Percentiles rank a stretch among this genome's conserved stretches.
phyloP scores from a whole-genome alignment of 139 green algal genomes.

The Volvox reticuliferus region DNA sequence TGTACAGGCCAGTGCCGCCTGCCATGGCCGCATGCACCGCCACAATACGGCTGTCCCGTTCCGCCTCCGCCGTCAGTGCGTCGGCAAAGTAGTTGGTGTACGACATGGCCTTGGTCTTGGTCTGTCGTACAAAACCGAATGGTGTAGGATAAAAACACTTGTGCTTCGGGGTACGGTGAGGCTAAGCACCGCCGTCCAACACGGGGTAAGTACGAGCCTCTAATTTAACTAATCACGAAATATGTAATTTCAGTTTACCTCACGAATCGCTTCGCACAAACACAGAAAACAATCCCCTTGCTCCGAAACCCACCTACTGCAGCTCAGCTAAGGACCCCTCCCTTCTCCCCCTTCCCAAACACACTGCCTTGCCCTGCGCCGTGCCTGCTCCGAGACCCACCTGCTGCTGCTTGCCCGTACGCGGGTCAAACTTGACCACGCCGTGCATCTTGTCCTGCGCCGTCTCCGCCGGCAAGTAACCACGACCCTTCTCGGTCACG shows the following conservation, averaged over 20 bases:
- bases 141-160: no score
- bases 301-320: no score
- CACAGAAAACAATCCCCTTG: no score
- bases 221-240: no score
- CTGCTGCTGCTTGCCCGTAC: conserved; percentile 95
- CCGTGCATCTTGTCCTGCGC: conserved; percentile 97
- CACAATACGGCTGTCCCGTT: conserved; percentile 91
- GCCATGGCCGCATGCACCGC: conserved; percentile 99
- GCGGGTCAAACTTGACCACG: conserved; percentile 96
- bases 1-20: conserved; percentile 93
- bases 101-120: conserved; percentile 78
- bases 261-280: no score
- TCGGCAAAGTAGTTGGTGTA: conserved; percentile 99
- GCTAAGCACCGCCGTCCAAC: no score
- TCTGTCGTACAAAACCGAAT: neutral
- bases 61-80: conserved; percentile 94
- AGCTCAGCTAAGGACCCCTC: no score
- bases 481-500: conserved; percentile 97
- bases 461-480: conserved; percentile 94
- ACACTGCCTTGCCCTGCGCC: no score
- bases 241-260: no score
- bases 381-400: neutral
- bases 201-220: no score
- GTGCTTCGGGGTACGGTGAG: no score
- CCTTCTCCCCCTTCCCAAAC: no score